Base-by-base conservation (phyloP, 169 alveolate genomes). In the Plasmodium coatneyi region DNA sequence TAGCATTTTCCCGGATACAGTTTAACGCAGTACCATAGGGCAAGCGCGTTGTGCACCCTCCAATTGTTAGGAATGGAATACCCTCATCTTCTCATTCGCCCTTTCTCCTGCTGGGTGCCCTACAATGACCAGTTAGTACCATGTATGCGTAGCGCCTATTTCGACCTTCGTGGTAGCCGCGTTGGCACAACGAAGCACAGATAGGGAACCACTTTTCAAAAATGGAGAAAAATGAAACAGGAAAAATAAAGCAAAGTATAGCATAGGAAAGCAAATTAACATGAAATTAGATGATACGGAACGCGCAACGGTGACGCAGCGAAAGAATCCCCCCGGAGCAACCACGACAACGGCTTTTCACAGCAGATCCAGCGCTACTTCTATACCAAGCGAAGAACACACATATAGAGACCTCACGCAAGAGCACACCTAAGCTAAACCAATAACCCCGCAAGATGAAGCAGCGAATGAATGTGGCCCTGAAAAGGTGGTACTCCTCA, bases 401-500 rank as follows among this genome's bases (percentile, higher is more conserved):
- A 16, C 60, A 49, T 14, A 49, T 12, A 12, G 25, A 49, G 1
- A 49, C 60, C 19, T 16, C 25, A 16, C 60, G 2, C 41, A 49
- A 16, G 30, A 22, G 66, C 19, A 80, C 19, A 7, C 19, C n/a
- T n/a, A 78, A 19, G 3, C 28, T 34, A 49, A 25, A 49, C 36
- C 41, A 10, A 41, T 19, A 22, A 25, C 25, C n/a, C 16, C 3
- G 32, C 41, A 74, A 74, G 6, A 74, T 74, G 82, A 74, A 74
- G 56, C 46, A 39, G 14, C 82, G 10, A 74, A 74, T n/a, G 60
- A 74, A 74, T 19, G 46, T 16, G 12, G 56, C 36, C 34, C 39
- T 49, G 41, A 84, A 54, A 84, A 71, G 92, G 66, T 84, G 92
- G 28, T 74, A 84, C 41, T 10, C 70, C 5, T 10, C 46, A 3